These are phyloP conservation scores for Rheum nobile DNA, from an alignment of 148 eudicot species.

Conservation along the genomic window DNA sequence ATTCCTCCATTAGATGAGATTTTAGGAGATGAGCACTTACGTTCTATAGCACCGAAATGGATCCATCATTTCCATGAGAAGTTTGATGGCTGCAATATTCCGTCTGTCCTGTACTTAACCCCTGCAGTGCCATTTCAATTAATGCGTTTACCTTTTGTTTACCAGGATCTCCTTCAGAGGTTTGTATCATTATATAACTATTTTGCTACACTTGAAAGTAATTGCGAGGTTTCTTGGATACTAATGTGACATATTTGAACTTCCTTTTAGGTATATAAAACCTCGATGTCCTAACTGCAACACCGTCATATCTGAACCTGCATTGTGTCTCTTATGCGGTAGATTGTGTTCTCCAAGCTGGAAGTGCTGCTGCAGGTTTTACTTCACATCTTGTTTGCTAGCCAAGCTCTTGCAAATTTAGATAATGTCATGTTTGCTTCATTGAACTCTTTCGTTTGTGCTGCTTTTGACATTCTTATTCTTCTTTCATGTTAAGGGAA, in stretches of 20 bases:
- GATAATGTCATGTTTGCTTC: not conserved
- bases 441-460: not conserved
- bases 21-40: conserved; percentile 38
- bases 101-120: conserved; percentile 24
- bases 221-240: not conserved
- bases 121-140: conserved; percentile 75
- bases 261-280: conserved; percentile 63
- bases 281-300: conserved; percentile 59
- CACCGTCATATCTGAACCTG: conserved; percentile 48
- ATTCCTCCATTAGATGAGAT: conserved; percentile 63
- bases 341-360: conserved; percentile 72
- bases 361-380: conserved; percentile 90
- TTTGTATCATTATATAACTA: conserved; percentile 10
- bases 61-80: conserved; percentile 42
- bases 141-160: conserved; percentile 69
- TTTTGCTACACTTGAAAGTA: not conserved
- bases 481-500: conserved; percentile 33
- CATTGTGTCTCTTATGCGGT: conserved; percentile 88
- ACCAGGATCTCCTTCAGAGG: conserved; percentile 95
- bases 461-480: conserved; percentile 12
- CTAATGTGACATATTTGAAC: not conserved
- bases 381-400: conserved; percentile 4
- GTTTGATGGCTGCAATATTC: conserved; percentile 26
- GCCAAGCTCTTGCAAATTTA: not conserved
- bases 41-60: conserved; percentile 49